Evolutionary conservation across 169 alveolate species (phyloP).

Genomic region (Amoebophrya sp.): DNA sequence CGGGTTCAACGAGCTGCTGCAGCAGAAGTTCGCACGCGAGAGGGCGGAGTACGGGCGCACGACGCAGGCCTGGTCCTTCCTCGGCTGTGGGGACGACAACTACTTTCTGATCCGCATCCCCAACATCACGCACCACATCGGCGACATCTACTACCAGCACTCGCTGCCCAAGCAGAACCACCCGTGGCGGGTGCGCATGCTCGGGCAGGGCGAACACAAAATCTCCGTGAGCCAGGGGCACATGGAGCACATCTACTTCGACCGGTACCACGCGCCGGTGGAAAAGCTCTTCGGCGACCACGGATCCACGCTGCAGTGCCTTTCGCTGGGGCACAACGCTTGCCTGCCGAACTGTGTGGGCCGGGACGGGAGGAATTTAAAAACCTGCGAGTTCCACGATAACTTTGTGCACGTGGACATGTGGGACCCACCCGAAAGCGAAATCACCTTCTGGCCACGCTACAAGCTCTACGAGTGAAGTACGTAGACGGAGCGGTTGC

Average conservation of each 20-base stretch:
- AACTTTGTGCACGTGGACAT: neutral
- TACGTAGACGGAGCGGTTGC: neutral
- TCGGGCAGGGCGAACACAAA: neutral
- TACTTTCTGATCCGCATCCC: neutral
- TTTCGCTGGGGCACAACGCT: neutral
- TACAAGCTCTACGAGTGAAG: neutral
- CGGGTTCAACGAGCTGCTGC: neutral
- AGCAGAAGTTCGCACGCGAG: neutral
- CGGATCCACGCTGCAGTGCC: neutral
- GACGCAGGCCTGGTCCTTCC: neutral
- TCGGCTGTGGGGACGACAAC: neutral
- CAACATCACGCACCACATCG: neutral
- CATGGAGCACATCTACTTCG: neutral
- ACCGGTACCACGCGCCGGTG: neutral
- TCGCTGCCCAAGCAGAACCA: neutral
- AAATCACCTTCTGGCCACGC: neutral
- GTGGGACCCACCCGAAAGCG: neutral
- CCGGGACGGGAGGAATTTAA: neutral
- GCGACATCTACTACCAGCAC: neutral
- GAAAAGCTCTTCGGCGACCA: neutral
- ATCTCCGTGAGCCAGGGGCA: neutral
- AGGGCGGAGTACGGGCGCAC: neutral
- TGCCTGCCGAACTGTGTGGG: neutral
- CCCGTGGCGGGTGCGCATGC: neutral
- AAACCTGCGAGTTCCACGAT: neutral